Conservation (phyloP, 2,329 filamentous ascomycete species). For the Coniochaeta sp. region DNA sequence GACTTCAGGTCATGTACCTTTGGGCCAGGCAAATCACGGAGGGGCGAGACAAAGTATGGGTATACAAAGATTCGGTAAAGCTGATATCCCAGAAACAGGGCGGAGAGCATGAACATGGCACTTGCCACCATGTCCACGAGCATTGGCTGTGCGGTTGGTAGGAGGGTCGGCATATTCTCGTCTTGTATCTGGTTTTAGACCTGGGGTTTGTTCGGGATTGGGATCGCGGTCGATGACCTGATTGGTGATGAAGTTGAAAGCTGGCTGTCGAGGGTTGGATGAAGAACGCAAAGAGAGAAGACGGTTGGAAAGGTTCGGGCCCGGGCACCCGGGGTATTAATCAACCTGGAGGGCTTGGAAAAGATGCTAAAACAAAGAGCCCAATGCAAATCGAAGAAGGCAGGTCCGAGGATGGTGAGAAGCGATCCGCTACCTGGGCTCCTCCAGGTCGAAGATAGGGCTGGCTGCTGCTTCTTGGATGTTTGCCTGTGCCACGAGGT, state of each 20-base stretch:
- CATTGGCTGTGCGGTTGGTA: neutral
- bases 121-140: neutral
- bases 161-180: neutral
- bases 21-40: constrained; percentile 36
- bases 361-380: too few relatives aligned
- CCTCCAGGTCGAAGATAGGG: neutral
- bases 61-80: constrained; percentile 31
- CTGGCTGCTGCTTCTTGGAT: neutral
- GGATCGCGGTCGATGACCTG: neutral
- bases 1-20: constrained; percentile 19
- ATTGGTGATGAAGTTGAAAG: neutral
- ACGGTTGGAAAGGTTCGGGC: too few relatives aligned
- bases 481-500: neutral
- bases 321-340: too few relatives aligned
- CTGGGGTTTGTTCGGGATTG: neutral
- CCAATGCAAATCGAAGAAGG: too few relatives aligned
- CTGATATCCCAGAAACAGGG: constrained; percentile 12
- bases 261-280: too few relatives aligned
- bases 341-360: too few relatives aligned
- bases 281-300: too few relatives aligned
- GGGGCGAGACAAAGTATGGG: constrained; percentile 32
- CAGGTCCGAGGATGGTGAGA: neutral
- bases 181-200: neutral
- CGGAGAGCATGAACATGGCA: neutral
- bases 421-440: too few relatives aligned